Evolutionary conservation across 2,329 filamentous ascomycete species (phyloP).

Genomic region (Trichoderma sp.): DNA sequence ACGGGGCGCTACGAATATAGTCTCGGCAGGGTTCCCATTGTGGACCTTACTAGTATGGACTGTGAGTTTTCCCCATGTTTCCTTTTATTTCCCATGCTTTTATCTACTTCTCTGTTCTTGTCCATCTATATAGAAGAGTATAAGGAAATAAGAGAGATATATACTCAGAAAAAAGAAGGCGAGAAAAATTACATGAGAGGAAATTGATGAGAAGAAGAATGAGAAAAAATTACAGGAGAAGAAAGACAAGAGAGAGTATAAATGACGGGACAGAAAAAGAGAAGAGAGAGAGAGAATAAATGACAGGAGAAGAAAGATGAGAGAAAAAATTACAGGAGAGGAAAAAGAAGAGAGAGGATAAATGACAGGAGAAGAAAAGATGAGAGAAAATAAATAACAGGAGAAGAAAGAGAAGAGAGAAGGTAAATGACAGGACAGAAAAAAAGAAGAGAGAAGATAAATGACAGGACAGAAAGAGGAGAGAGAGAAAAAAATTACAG

Average conservation of each 20-base stretch:
- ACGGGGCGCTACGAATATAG: slow-evolving; percentile 66
- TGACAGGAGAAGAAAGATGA: background rate
- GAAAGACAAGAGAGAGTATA: background rate
- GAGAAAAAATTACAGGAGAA: background rate
- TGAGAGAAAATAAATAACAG: background rate
- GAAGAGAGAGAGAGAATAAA: background rate
- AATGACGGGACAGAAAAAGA: background rate
- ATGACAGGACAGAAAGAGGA: background rate
- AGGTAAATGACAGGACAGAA: background rate
- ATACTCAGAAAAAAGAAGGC: background rate
- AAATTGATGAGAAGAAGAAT: background rate
- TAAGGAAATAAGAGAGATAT: background rate
- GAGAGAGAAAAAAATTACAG: background rate
- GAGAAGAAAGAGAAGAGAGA: background rate
- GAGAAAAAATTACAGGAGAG: background rate
- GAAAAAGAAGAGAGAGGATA: background rate
- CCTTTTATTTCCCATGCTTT: background rate
- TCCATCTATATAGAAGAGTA: background rate
- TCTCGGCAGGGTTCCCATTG: slow-evolving; percentile 72
- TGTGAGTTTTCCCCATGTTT: slow-evolving; percentile 48
- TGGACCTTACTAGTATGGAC: slow-evolving; percentile 79
- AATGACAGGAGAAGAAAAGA: background rate
- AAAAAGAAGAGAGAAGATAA: background rate
- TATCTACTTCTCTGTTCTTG: background rate
- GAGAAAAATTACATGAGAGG: background rate